Evolutionary conservation across 169 alveolate genomes (phyloP), one percentile per base, ranked within the genome.

Genomic region (Eimeria necatrix): DNA sequence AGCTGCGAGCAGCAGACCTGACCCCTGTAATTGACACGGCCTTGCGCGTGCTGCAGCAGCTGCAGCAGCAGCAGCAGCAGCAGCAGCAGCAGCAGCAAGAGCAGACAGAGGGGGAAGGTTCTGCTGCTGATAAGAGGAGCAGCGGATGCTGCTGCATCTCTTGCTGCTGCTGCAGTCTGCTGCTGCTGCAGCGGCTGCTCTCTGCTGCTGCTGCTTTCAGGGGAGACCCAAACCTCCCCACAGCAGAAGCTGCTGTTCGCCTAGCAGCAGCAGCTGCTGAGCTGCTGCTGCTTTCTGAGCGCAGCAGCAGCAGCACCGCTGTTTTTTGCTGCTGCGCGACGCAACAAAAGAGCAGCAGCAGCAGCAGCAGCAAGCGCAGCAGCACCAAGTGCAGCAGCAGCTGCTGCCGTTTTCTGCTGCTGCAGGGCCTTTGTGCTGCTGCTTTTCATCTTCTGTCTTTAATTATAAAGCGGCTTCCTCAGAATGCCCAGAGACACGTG

Each of bases 11-110:
- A 26, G 24, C 51, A 4, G 83, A 73, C 7, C 5, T 73, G 83
- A 5, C 20, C 7, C 51, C 24, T 5, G 51, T 73, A 5, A 5
- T 73, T 5, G 83, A 73, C 51, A 48, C 24, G 14, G 83, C 22
- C 56, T 41, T 22, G 24, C 83, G 83, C 14, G 52, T 73, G 83
- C 83, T 73, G 83, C 56, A 22, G 52, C 56, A 71, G 46, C 83
- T n/a, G 53, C 83, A 73, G 83, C 83, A 73, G 83, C 83, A 41
- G 83, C 7, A 64, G 74, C 74, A 64, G 74, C 74, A 64, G 24
- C 74, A 64, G 74, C 74, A 4, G 24, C 74, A 64, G 74, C 74
- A 3, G 74, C 74, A 64, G 74, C 74, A 18, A 5, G 46, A 12
- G 16, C 24, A 9, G 32, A 6, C 2, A 6, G 22, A 64, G 16